A percentile compares a stretch with the other conserved stretches of the same genome.
These are phyloP conservation scores for Suillus hirtellus DNA, from an alignment of 768 basidiomycete species.

Conservation along the genomic window DNA sequence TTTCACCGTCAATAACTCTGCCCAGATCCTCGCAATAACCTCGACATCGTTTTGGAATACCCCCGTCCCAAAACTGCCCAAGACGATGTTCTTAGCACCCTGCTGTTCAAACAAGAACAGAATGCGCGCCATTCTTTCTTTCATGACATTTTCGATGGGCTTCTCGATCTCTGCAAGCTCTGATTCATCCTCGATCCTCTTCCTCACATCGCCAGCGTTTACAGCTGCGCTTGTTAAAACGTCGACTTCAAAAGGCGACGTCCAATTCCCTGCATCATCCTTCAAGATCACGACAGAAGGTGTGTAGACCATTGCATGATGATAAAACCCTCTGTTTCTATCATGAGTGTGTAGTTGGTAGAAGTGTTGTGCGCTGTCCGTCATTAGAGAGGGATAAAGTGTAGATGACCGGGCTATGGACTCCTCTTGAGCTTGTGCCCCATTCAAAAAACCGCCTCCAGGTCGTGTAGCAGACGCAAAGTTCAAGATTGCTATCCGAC, in stretches of 20 bases:
- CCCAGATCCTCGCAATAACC: constrained; percentile 64
- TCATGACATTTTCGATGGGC: constrained; percentile 58
- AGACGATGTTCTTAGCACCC: constrained; percentile 57
- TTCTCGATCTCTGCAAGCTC: constrained; percentile 24
- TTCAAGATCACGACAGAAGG: constrained; percentile 64
- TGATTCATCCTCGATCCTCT: constrained; percentile 17
- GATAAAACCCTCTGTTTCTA: constrained; percentile 57
- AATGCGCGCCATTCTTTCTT: constrained; percentile 69
- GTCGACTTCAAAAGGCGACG: constrained; percentile 59
- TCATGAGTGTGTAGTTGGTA: constrained; percentile 58
- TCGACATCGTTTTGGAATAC: constrained; percentile 68
- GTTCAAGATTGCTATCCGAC: constrained; percentile 64
- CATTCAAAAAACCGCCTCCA: constrained; percentile 74
- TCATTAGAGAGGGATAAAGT: constrained; percentile 62
- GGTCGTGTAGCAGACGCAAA: constrained; percentile 77
- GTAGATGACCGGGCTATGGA: constrained; percentile 77
- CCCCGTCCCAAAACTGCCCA: constrained; percentile 80
- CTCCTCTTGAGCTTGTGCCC: constrained; percentile 80
- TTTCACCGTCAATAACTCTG: constrained; percentile 51
- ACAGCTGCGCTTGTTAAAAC: constrained; percentile 75
- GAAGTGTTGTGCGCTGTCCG: constrained; percentile 55
- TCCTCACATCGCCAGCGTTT: constrained; percentile 57
- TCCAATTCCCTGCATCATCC: constrained; percentile 58
- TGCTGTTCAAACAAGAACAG: constrained; percentile 64
- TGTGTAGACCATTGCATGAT: constrained; percentile 79